phyloP scores from a whole-genome alignment of 441 rosid species.

The Geranium incanum region DNA sequence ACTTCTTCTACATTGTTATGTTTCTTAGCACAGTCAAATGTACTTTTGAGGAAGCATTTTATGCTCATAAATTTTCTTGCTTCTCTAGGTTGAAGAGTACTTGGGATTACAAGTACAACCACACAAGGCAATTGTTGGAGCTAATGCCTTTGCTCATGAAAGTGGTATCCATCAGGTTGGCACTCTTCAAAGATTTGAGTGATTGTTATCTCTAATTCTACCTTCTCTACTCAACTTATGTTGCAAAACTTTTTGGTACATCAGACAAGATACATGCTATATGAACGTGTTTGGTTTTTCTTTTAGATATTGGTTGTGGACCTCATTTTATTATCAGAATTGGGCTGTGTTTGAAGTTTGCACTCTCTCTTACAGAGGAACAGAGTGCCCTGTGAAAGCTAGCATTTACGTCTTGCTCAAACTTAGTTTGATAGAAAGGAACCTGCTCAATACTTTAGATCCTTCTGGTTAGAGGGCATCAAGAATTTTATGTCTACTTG shows the following conservation, averaged over 20 bases:
- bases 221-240: background rate
- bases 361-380: background rate
- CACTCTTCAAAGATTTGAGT: background rate
- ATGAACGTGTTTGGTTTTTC: background rate
- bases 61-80: constrained; percentile 5
- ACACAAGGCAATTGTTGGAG: constrained; percentile 94
- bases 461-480: background rate
- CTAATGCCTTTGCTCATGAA: constrained; percentile 87
- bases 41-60: background rate
- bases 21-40: constrained; percentile 15
- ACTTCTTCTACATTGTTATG: background rate
- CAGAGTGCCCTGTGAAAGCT: background rate
- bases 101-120: constrained; percentile 86
- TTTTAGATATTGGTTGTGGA: background rate
- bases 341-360: background rate
- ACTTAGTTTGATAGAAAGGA: background rate
- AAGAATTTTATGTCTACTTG: background rate
- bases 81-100: constrained; percentile 81
- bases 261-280: background rate
- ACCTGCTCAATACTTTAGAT: background rate
- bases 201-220: background rate
- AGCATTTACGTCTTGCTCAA: background rate
- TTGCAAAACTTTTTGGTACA: background rate
- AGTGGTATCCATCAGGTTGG: constrained; percentile 88
- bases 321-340: background rate